Evolutionary conservation across 257 asterid genomes (phyloP).

Genomic region (Solanum ossicruentum): DNA sequence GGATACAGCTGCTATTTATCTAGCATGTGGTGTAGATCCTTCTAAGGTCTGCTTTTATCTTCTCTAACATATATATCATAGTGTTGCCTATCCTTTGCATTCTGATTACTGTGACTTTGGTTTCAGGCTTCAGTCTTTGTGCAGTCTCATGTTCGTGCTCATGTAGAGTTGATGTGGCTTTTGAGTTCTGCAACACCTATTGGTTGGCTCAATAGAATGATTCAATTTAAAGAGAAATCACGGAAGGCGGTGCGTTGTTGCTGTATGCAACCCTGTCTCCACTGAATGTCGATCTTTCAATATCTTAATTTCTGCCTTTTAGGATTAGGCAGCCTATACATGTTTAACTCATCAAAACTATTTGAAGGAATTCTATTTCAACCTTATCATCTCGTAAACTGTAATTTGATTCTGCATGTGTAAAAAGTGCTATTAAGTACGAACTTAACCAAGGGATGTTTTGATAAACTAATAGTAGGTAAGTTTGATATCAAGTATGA

Average conservation of each 20-base stretch:
- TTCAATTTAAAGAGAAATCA: conserved; percentile 93
- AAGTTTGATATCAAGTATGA: background rate
- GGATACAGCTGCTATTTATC: conserved; percentile 94
- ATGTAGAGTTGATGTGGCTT: conserved; percentile 91
- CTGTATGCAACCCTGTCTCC: conserved; percentile 5
- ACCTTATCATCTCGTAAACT: background rate
- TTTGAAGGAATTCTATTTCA: background rate
- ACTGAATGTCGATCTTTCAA: background rate
- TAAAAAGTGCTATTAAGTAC: background rate
- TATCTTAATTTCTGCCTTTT: background rate
- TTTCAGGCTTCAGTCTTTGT: conserved; percentile 91
- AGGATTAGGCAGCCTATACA: background rate
- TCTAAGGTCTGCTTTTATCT: conserved; percentile 47
- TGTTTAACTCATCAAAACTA: background rate
- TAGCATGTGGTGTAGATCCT: conserved; percentile 91
- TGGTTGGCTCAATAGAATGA: conserved; percentile 96
- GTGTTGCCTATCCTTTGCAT: background rate
- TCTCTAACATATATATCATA: background rate
- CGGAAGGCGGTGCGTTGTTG: conserved; percentile 59
- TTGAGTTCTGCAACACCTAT: conserved; percentile 84
- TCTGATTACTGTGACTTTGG: conserved; percentile 11
- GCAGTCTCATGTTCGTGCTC: conserved; percentile 97
- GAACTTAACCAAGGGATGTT: background rate
- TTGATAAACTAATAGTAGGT: background rate
- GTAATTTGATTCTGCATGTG: background rate